Base-by-base conservation (phyloP, 371 early-diverging fungal genomes). In the Dentiscutata heterogama region DNA sequence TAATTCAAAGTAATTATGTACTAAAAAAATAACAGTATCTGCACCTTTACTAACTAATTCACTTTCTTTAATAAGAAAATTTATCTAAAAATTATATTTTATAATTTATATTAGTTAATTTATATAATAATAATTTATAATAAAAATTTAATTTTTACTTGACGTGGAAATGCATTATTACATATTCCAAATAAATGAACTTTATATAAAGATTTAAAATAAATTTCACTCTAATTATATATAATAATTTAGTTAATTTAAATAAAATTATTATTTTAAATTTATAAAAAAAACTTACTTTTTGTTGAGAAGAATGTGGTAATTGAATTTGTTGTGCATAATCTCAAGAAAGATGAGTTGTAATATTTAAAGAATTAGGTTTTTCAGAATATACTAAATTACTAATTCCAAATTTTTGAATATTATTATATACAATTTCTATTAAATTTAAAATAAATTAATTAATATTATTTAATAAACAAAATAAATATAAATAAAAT, bases 321-420 rank as follows among this genome's bases (percentile, higher is more conserved):
- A 65, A 65, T 65, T 65, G 25, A 16, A 65, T 18, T 65, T 65
- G 18, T 65, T n/a, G n/a, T n/a, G n/a, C n/a, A n/a, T n/a, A n/a
- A n/a, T n/a, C n/a, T n/a, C n/a, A n/a, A n/a, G n/a, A 31, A 7
- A 35, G 67, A 27, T 31, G 31, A 65, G 31, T 65, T 20, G 11
- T 35, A 65, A 65, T 7, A 65, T 61, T 25, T 25, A 61, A 25
- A 25, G 27, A 29, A 61, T 61, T 61, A 61, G 63, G 61, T n/a
- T n/a, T 61, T 25, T 22, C 22, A 61, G 61, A 22, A n/a, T 61
- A 7, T 42, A 42, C 42, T 42, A 42, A 42, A 42, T 42, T 42
- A 42, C 42, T 42, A 42, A 42, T 42, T 42, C 42, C 42, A 42
- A 42, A 42, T n/a, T n/a, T n/a, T n/a, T n/a, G n/a, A n/a, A n/a